Evolutionary conservation across 2,329 filamentous ascomycete species (phyloP).

Genomic region (Curvularia eragrostidis): DNA sequence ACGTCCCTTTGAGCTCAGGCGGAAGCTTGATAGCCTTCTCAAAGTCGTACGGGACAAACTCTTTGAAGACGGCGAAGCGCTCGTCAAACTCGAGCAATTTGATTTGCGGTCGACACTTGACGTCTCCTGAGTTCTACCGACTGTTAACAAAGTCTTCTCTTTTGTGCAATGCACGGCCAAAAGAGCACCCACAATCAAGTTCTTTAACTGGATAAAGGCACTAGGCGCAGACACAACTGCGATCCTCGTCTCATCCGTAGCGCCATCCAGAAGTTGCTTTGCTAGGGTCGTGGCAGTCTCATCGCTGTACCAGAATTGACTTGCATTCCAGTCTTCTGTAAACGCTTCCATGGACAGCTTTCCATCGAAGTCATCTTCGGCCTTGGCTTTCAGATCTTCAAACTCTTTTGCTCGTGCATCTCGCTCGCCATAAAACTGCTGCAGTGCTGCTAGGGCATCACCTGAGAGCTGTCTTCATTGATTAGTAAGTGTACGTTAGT

Average conservation of each 20-base stretch:
- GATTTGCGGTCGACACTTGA: conserved; percentile 59
- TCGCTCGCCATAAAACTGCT: conserved; percentile 76
- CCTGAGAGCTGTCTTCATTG: conserved; percentile 66
- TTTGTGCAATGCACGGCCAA: too few relatives aligned
- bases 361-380: conserved; percentile 62
- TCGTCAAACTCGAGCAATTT: conserved; percentile 76
- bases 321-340: conserved; percentile 81
- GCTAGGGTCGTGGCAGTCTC: conserved; percentile 71
- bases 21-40: conserved; percentile 71
- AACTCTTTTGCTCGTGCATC: conserved; percentile 71
- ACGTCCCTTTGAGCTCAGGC: conserved; percentile 65
- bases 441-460: conserved; percentile 70
- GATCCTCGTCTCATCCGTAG: conserved; percentile 64
- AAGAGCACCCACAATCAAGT: conserved; percentile 62
- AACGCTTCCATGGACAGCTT: conserved; percentile 72
- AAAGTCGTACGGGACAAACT: conserved; percentile 79
- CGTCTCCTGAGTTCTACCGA: conserved; percentile 40
- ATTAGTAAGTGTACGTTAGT: conserved; percentile 21
- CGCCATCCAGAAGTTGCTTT: conserved; percentile 68
- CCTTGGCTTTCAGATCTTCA: conserved; percentile 68
- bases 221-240: conserved; percentile 77
- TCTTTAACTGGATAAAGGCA: conserved; percentile 78
- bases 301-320: conserved; percentile 84
- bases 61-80: conserved; percentile 74
- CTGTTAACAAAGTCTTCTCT: neutral